Conservation (phyloP, 1,284 basidiomycete species). For the Kalmanozyma brasiliensis region DNA sequence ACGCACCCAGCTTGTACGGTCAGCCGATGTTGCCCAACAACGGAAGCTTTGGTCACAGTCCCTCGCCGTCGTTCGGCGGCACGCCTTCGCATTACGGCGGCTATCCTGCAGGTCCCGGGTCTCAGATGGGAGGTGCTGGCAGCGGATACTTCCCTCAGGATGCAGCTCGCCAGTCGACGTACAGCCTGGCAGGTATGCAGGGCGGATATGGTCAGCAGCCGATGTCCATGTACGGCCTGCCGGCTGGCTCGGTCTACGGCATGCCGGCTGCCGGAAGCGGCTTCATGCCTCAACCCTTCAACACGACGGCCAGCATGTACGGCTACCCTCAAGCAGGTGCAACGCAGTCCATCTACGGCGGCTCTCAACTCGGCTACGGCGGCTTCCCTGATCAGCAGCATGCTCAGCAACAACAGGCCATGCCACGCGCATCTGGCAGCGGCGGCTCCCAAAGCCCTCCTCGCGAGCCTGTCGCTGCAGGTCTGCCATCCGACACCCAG, state of each 20-base stretch:
- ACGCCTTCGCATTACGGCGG: constrained; percentile 43
- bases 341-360: constrained; percentile 48
- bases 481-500: constrained; percentile 55
- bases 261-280: constrained; percentile 33
- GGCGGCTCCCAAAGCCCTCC: constrained; percentile 29
- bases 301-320: constrained; percentile 45
- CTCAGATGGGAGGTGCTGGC: constrained; percentile 24
- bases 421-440: constrained; percentile 11
- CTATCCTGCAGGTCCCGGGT: constrained; percentile 25
- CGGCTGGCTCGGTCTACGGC: constrained; percentile 31
- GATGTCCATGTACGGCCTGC: constrained; percentile 58
- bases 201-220: constrained; percentile 48
- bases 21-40: constrained; percentile 40
- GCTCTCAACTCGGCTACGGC: constrained; percentile 39
- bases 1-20: constrained; percentile 55
- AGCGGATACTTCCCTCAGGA: constrained; percentile 46
- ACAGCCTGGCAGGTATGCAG: constrained; percentile 37
- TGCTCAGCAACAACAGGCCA: constrained; percentile 13
- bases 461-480: constrained; percentile 13
- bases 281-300: constrained; percentile 48
- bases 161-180: constrained; percentile 49
- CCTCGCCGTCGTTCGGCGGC: constrained; percentile 49
- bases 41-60: constrained; percentile 52
- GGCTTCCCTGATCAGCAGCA: constrained; percentile 19
- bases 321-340: constrained; percentile 26